Base-by-base conservation (phyloP, 192 early-diverging fungal species). In the Piromyces sp. region DNA sequence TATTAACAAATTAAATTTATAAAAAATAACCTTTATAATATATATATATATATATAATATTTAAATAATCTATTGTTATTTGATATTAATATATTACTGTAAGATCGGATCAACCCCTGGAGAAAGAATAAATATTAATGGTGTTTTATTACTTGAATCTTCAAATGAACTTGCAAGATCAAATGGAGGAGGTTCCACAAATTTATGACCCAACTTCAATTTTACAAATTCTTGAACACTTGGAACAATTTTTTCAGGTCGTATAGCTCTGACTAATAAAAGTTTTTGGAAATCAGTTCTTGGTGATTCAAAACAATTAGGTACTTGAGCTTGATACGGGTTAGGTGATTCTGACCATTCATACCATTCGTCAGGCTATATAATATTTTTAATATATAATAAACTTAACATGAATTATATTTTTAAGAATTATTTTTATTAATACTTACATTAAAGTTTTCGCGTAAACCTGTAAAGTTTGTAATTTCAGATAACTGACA, bases 41-140 rank as follows among this genome's bases (percentile, higher is more conserved):
- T n/a, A n/a, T n/a, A n/a, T n/a, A n/a, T n/a, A n/a, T n/a, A n/a
- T n/a, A n/a, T n/a, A n/a, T n/a, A n/a, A n/a, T n/a, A n/a, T n/a
- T n/a, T n/a, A n/a, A n/a, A n/a, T n/a, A n/a, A n/a, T n/a, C n/a
- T n/a, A n/a, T n/a, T n/a, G n/a, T n/a, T n/a, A n/a, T n/a, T n/a
- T n/a, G n/a, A n/a, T n/a, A n/a, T n/a, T n/a, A n/a, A n/a, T n/a
- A n/a, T n/a, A n/a, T n/a, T 84, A 90, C 89, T 90, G 89, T 5
- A 89, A 87, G 87, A 92, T 92, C 3, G 90, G 90, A 84, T 92
- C 90, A 14, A 92, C 90, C 28, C 90, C 90, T 19, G 90, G 90
- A n/a, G 89, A 91, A 28, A 92, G 82, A 82, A 92, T 89, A 81
- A 92, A 92, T 13, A 92, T 88, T 14, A 92, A 83, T 16, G 90